Conservation (phyloP, 768 basidiomycete species). For the Lentinula detonsa region DNA sequence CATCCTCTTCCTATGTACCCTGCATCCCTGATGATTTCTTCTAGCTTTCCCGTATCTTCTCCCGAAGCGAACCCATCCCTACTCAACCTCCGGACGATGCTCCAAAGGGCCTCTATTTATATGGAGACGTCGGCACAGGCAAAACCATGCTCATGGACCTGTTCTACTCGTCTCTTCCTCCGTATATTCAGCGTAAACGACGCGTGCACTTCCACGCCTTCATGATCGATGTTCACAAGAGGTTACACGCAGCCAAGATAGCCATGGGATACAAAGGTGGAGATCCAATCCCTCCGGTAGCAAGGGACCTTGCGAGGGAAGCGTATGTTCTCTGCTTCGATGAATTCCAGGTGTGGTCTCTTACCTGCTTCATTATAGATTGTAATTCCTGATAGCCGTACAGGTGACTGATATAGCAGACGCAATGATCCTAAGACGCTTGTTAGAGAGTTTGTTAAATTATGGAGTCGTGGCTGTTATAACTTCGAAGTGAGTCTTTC, state of each 20-base stretch:
- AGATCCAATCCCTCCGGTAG: conserved; percentile 85
- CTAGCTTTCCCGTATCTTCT: conserved; percentile 45
- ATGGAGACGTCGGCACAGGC: conserved; percentile 95
- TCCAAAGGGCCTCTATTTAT: conserved; percentile 90
- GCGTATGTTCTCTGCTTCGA: conserved; percentile 91
- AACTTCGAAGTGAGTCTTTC: conserved; percentile 85
- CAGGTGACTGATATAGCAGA: conserved; percentile 96
- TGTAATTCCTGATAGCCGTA: not conserved
- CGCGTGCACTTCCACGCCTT: conserved; percentile 98
- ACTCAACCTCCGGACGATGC: conserved; percentile 41
- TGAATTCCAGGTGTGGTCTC: conserved; percentile 80
- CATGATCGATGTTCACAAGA: conserved; percentile 98
- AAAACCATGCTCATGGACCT: conserved; percentile 99
- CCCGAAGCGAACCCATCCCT: conserved; percentile 28
- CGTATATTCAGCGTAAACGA: conserved; percentile 61
- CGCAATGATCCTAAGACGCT: conserved; percentile 92
- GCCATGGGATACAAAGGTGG: conserved; percentile 62
- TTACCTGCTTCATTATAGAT: conserved; percentile 2
- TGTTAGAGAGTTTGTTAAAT: conserved; percentile 80
- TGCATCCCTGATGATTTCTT: conserved; percentile 12
- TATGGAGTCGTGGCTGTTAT: conserved; percentile 92
- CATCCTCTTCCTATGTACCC: conserved; percentile 16
- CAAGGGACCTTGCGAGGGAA: conserved; percentile 78
- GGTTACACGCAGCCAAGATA: conserved; percentile 76
- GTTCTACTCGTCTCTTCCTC: conserved; percentile 80